These are phyloP conservation scores for Colletotrichum sansevieriae DNA, from an alignment of 2,329 filamentous ascomycete genomes.

Conservation along the genomic window DNA sequence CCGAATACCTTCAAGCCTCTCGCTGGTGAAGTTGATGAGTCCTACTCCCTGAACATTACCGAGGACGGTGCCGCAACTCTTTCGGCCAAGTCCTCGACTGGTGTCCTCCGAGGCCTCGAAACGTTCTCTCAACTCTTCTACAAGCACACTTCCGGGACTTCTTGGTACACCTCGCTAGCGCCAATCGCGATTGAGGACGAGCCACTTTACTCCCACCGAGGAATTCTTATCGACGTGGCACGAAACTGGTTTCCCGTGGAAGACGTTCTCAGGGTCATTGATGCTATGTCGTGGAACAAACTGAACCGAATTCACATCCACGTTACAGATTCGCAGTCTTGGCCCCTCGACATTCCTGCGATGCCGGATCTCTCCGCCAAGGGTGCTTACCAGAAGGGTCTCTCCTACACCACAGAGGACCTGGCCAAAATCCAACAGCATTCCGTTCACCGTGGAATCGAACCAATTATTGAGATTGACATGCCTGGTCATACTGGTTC, in stretches of 20 bases:
- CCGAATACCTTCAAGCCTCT: constrained; percentile 70
- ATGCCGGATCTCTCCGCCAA: constrained; percentile 79
- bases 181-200: constrained; percentile 80
- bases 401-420: constrained; percentile 76
- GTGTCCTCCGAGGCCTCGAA: constrained; percentile 79
- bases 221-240: constrained; percentile 83
- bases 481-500: constrained; percentile 84
- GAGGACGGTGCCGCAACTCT: constrained; percentile 72
- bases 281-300: constrained; percentile 83
- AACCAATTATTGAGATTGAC: constrained; percentile 82
- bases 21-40: constrained; percentile 78
- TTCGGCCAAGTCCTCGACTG: constrained; percentile 74
- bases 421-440: constrained; percentile 78
- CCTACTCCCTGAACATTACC: constrained; percentile 76
- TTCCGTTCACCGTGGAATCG: constrained; percentile 75
- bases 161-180: constrained; percentile 76
- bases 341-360: constrained; percentile 84
- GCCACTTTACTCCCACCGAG: constrained; percentile 82
- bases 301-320: constrained; percentile 87
- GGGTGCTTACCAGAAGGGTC: constrained; percentile 77
- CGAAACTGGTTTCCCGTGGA: constrained; percentile 77
- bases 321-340: constrained; percentile 86
- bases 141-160: constrained; percentile 69
- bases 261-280: constrained; percentile 81
- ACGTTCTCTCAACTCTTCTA: constrained; percentile 87